Percentiles rank a stretch among this genome's conserved stretches.
Evolutionary conservation across 192 early-diverging fungal genomes (phyloP).

Genomic region (Coemansia sp.): DNA sequence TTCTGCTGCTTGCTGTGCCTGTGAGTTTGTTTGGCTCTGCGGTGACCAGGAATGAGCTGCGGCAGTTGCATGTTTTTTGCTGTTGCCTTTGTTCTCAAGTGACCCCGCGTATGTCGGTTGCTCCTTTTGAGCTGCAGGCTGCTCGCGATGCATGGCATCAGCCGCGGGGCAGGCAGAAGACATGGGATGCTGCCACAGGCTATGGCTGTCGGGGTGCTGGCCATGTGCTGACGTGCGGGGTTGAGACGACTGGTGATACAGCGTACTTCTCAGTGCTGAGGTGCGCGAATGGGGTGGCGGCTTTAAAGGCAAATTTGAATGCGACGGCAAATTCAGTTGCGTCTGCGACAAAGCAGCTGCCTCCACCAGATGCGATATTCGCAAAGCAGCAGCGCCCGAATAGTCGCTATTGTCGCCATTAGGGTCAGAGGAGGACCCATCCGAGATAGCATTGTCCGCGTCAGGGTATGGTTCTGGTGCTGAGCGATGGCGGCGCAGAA

Average conservation of each 20-base stretch:
- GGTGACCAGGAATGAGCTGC: neutral
- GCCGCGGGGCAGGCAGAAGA: neutral
- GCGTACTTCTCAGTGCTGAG: conserved; percentile 25
- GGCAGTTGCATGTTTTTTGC: neutral
- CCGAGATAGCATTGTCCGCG: neutral
- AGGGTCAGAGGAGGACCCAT: neutral
- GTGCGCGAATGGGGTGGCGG: conserved; percentile 1
- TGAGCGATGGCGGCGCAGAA: neutral
- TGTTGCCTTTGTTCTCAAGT: neutral
- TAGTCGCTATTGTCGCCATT: neutral
- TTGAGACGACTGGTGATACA: neutral
- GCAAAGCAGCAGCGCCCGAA: neutral
- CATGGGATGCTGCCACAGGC: conserved; percentile 1
- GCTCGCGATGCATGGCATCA: neutral
- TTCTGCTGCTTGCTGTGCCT: neutral
- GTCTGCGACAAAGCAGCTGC: neutral
- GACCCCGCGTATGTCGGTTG: neutral
- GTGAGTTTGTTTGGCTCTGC: neutral
- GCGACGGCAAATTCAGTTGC: too few relatives aligned
- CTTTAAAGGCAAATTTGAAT: too few relatives aligned
- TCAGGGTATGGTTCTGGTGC: neutral
- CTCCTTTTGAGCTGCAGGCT: neutral
- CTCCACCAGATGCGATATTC: neutral
- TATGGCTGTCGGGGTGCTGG: neutral
- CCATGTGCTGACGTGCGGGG: neutral